phyloP scores from a whole-genome alignment of 116 monocot genomes.

The Cymodocea nodosa region DNA sequence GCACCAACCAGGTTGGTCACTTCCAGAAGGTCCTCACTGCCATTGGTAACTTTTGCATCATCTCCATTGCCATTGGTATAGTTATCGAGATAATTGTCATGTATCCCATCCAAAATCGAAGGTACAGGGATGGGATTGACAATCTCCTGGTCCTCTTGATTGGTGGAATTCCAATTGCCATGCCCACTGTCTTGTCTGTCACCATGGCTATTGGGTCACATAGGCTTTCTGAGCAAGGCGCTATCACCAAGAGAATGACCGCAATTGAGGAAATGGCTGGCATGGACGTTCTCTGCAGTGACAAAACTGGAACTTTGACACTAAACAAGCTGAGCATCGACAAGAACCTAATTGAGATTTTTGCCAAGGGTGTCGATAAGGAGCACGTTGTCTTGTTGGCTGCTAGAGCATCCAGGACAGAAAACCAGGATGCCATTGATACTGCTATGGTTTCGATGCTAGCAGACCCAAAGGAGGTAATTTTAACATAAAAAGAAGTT shows the following conservation, averaged over 20 bases:
- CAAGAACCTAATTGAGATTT: conserved; percentile 66
- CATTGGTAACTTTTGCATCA: conserved; percentile 51
- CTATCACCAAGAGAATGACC: conserved; percentile 93
- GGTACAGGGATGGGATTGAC: conserved; percentile 34
- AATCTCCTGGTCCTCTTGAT: conserved; percentile 41
- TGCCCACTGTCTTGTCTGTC: conserved; percentile 74
- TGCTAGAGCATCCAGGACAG: conserved; percentile 74
- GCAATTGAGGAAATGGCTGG: conserved; percentile 96
- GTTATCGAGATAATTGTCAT: conserved; percentile 37
- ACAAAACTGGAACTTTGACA: conserved; percentile 80
- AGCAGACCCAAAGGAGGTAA: conserved; percentile 94
- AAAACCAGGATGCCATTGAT: conserved; percentile 97
- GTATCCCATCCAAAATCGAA: conserved; percentile 32
- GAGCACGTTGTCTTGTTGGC: conserved; percentile 67
- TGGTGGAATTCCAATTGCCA: conserved; percentile 40
- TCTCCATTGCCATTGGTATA: conserved; percentile 37
- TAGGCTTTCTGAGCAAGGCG: conserved; percentile 78
- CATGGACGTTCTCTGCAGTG: conserved; percentile 93
- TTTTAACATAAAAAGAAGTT: not conserved
- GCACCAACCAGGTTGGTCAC: conserved; percentile 55
- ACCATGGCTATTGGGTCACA: conserved; percentile 95
- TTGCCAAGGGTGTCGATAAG: conserved; percentile 62
- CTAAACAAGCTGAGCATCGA: conserved; percentile 83
- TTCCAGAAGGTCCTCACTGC: conserved; percentile 54
- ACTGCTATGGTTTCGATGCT: conserved; percentile 96